Percentiles rank a stretch among this genome's conserved stretches.
Conservation (phyloP, 768 basidiomycete species). For the Cyathus striatus region DNA sequence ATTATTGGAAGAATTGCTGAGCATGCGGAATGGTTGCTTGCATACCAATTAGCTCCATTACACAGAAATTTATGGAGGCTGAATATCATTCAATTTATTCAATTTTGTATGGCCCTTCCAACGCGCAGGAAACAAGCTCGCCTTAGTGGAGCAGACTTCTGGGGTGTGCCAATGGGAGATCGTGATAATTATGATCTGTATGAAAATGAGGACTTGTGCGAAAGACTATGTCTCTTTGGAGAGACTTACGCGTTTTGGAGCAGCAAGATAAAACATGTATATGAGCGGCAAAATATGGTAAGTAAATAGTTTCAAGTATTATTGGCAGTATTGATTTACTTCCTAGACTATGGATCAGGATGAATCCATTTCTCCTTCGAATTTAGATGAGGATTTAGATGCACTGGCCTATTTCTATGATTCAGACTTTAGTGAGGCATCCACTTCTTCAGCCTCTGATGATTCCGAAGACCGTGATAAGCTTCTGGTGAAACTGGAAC, state of each 20-base stretch:
- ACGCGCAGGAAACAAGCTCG: slow-evolving; percentile 16
- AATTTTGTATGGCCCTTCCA: slow-evolving; percentile 32
- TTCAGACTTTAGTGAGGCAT: slow-evolving; percentile 53
- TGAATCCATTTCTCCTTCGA: too few species aligned
- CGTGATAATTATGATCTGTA: too few species aligned
- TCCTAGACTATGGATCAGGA: too few species aligned
- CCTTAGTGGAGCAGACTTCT: too few species aligned
- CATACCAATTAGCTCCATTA: slow-evolving; percentile 33
- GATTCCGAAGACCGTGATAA: slow-evolving; percentile 20
- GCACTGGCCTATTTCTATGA: slow-evolving; percentile 32
- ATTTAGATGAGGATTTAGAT: neutral
- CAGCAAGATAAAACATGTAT: too few species aligned
- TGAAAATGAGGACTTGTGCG: too few species aligned
- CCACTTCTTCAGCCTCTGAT: slow-evolving; percentile 37
- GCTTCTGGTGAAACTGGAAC: slow-evolving; percentile 12
- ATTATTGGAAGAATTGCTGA: slow-evolving; percentile 45
- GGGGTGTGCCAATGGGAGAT: too few species aligned
- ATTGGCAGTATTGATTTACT: too few species aligned
- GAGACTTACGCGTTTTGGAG: too few species aligned
- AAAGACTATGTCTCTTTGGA: too few species aligned
- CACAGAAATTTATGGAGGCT: slow-evolving; percentile 23
- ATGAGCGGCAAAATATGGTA: too few species aligned
- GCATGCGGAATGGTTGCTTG: slow-evolving; percentile 56
- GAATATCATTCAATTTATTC: slow-evolving; percentile 40
- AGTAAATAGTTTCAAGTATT: too few species aligned